A percentile compares a stretch with the other conserved stretches of the same genome.
Conservation (phyloP, 768 basidiomycete species). For the Pleurotus platypus region DNA sequence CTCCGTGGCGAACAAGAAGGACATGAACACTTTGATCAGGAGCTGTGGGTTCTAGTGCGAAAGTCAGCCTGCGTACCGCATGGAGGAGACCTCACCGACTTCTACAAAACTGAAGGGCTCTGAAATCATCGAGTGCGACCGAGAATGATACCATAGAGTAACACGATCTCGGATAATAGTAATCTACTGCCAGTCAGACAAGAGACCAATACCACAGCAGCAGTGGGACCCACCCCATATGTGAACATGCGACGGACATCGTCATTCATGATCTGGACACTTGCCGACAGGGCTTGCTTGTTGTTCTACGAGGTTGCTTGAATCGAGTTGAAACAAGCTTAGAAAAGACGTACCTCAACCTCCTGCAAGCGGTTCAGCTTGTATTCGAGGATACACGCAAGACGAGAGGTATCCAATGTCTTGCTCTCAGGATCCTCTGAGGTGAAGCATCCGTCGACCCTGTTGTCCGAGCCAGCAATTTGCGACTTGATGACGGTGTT, state of each 20-base stretch:
- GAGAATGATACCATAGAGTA: conserved; percentile 16
- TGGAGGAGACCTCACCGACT: not conserved
- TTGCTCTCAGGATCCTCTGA: too few relatives aligned
- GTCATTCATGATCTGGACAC: conserved; percentile 19
- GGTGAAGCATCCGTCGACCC: too few relatives aligned
- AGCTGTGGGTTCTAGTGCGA: conserved; percentile 10
- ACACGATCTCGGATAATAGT: conserved; percentile 11
- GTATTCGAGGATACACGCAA: too few relatives aligned
- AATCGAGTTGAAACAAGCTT: too few relatives aligned
- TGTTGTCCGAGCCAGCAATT: too few relatives aligned
- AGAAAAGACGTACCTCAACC: too few relatives aligned
- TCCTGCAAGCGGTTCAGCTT: too few relatives aligned
- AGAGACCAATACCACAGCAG: not conserved
- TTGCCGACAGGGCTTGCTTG: not conserved
- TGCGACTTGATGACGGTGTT: too few relatives aligned
- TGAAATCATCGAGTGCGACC: conserved; percentile 15
- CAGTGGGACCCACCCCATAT: conserved; percentile 14
- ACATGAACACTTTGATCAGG: conserved; percentile 15
- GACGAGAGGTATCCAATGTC: too few relatives aligned
- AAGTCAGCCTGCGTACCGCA: not conserved
- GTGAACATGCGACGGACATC: conserved; percentile 19
- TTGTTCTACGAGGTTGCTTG: not conserved
- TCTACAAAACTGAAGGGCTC: conserved; percentile 9
- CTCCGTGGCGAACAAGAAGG: conserved; percentile 14
- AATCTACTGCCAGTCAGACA: conserved; percentile 8